A percentile compares a stretch with the other conserved stretches of the same genome.
Evolutionary conservation across 352 stramenopile species (phyloP).

Genomic region (Thraustotheca clavata): DNA sequence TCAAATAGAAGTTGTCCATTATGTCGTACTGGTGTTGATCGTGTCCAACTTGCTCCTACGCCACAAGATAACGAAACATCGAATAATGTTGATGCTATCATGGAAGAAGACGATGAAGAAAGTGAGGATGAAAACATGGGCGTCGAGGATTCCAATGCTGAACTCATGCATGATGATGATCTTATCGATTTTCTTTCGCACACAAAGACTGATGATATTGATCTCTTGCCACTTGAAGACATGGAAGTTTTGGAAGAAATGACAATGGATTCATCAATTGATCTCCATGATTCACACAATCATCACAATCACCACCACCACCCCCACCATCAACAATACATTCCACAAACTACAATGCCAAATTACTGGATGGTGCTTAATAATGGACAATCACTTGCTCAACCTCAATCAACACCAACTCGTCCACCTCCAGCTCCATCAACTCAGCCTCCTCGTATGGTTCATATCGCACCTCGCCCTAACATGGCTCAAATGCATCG

Average conservation of each 20-base stretch:
- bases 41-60: constrained; percentile 41
- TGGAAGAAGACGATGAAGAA: constrained; percentile 64
- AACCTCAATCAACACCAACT: background rate
- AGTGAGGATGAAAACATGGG: constrained; percentile 20
- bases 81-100: constrained; percentile 57
- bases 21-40: constrained; percentile 52
- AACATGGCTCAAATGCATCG: constrained; percentile 9
- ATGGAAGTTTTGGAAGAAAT: constrained; percentile 24
- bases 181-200: constrained; percentile 32
- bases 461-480: constrained; percentile 71
- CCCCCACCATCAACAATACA: constrained; percentile 33
- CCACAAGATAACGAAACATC: constrained; percentile 18
- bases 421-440: constrained; percentile 22
- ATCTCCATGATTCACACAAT: background rate
- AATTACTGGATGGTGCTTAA: constrained; percentile 85
- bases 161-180: constrained; percentile 22
- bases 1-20: constrained; percentile 63
- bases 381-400: constrained; percentile 37
- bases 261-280: background rate
- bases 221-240: constrained; percentile 53
- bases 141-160: background rate
- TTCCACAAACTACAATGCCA: constrained; percentile 57
- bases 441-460: constrained; percentile 42
- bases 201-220: constrained; percentile 42
- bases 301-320: background rate